Conservation (phyloP, 345 rosid species). For the Kandelia obovata region DNA sequence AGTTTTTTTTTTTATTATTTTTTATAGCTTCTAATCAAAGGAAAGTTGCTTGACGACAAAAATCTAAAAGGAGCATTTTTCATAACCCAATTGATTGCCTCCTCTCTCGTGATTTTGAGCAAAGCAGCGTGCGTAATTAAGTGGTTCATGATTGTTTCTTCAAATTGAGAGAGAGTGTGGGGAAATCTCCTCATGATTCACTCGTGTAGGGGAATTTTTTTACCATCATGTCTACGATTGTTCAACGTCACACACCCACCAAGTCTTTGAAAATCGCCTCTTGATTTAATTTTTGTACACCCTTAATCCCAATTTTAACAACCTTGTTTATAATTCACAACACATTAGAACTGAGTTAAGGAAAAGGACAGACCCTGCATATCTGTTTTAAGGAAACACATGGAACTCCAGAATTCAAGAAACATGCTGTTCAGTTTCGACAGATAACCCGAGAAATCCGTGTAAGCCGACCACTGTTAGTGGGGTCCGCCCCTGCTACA, state of each 20-base stretch:
- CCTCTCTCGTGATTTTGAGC: constrained; percentile 14
- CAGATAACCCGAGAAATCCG: no score
- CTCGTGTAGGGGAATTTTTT: neutral
- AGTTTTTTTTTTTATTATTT: constrained; percentile 21
- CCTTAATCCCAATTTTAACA: neutral
- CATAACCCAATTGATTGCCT: constrained; percentile 23
- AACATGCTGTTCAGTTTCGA: no score
- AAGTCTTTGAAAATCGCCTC: neutral
- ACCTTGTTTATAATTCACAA: neutral
- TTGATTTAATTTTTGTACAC: no score
- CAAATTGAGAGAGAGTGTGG: neutral
- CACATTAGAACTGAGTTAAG: neutral
- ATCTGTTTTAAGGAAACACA: neutral
- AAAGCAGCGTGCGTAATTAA: constrained; percentile 14
- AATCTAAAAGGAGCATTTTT: neutral
- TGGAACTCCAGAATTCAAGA: no score
- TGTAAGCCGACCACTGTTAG: no score
- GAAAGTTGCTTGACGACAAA: constrained; percentile 9
- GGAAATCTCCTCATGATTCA: constrained; percentile 8
- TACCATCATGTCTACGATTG: constrained; percentile 2
- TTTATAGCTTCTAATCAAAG: constrained; percentile 33
- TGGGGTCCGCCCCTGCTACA: no score
- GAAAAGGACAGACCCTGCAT: neutral
- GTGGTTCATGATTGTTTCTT: constrained; percentile 29
- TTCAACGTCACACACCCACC: constrained; percentile 13